A percentile compares a stretch with the other conserved stretches of the same genome.
Evolutionary conservation across 2,329 filamentous ascomycete species (phyloP).

Genomic region (Colletotrichum spinosum): DNA sequence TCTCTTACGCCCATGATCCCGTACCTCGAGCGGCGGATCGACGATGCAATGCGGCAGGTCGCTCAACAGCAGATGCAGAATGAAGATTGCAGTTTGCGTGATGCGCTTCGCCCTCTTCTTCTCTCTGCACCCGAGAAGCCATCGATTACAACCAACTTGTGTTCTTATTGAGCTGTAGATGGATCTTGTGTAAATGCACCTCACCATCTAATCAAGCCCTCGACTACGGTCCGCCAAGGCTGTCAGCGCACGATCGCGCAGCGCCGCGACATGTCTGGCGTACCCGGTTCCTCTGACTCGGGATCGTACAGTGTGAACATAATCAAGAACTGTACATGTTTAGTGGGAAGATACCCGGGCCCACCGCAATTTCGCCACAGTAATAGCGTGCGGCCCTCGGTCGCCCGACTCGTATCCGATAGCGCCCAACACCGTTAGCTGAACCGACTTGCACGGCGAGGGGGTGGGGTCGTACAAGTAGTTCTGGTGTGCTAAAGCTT

Average conservation of each 20-base stretch:
- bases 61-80: not conserved
- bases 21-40: conserved; percentile 6
- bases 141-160: too few species aligned
- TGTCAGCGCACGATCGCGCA: conserved; percentile 31
- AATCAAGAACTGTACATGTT: not conserved
- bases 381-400: not conserved
- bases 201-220: too few species aligned
- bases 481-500: not conserved
- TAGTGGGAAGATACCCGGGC: conserved; percentile 5
- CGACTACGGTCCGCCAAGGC: conserved; percentile 29
- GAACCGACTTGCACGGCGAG: not conserved
- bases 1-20: conserved; percentile 9
- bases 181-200: too few species aligned
- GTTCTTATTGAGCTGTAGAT: too few species aligned
- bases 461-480: not conserved
- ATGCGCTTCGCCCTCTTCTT: not conserved
- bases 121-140: too few species aligned
- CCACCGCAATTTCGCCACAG: not conserved
- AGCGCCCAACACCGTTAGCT: conserved; percentile 20
- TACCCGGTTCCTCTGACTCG: conserved; percentile 25
- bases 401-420: conserved; percentile 14
- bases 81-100: conserved; percentile 5
- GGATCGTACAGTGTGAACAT: conserved; percentile 5
- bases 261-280: conserved; percentile 10
- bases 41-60: conserved; percentile 15